Conservation (phyloP, 2,329 filamentous ascomycete species). For the Trichoderma pleuroti region DNA sequence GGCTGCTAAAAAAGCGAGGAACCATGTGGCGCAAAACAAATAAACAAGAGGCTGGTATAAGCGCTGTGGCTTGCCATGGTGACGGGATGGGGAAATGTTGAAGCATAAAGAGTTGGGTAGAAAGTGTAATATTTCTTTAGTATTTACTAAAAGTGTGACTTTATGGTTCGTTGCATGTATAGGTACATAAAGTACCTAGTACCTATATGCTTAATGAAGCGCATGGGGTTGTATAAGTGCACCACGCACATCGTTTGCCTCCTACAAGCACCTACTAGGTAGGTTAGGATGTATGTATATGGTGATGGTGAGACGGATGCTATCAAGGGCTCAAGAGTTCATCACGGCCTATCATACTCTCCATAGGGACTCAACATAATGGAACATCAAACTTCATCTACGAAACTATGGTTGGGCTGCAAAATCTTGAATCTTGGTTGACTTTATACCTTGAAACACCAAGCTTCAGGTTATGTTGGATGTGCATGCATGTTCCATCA, state of each 20-base stretch:
- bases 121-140: not conserved
- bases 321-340: not conserved
- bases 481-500: not conserved
- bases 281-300: too few species aligned
- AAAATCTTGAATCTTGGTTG: not conserved
- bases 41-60: not conserved
- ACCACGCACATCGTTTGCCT: not conserved
- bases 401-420: not conserved
- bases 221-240: not conserved
- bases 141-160: not conserved
- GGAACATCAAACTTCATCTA: not conserved
- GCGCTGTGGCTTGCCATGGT: not conserved
- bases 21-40: conserved; percentile 1
- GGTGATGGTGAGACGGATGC: not conserved
- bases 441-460: not conserved
- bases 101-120: not conserved
- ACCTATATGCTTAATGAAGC: too few species aligned
- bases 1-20: not conserved
- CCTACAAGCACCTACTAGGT: not conserved
- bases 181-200: too few species aligned
- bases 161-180: not conserved
- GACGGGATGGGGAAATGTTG: not conserved
- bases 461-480: not conserved
- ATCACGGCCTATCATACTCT: not conserved
- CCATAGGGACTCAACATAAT: not conserved